A percentile compares a stretch with the other conserved stretches of the same genome.
phyloP scores from a whole-genome alignment of 306 rosid species.

The Vigna reflexopilosa region DNA sequence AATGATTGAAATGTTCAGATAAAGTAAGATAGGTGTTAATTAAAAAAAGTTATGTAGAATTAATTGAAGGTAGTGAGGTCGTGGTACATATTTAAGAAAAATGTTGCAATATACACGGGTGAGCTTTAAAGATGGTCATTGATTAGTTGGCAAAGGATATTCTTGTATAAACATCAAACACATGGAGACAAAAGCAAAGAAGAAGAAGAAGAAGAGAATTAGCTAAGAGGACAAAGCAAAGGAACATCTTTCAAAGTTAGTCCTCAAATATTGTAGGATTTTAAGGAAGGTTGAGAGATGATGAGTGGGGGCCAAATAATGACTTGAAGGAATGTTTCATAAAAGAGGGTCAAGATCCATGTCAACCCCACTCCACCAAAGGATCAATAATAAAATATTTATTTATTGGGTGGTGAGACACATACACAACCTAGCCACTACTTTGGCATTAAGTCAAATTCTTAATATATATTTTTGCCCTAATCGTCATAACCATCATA shows the following conservation, averaged over 20 bases:
- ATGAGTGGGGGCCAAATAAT: slow-evolving; percentile 61
- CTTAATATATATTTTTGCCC: slow-evolving; percentile 39
- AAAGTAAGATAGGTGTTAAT: background rate
- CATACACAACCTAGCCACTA: slow-evolving; percentile 64
- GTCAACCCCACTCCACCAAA: slow-evolving; percentile 85
- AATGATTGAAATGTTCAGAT: background rate
- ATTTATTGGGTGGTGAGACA: slow-evolving; percentile 57
- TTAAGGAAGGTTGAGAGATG: slow-evolving; percentile 49
- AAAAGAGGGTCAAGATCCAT: slow-evolving; percentile 85
- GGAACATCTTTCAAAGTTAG: slow-evolving; percentile 58
- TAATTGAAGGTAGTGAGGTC: slow-evolving; percentile 31
- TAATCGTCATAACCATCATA: slow-evolving; percentile 46
- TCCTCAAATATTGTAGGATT: slow-evolving; percentile 63
- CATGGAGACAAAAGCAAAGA: slow-evolving; percentile 41
- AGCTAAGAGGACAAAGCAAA: slow-evolving; percentile 48
- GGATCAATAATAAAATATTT: slow-evolving; percentile 38
- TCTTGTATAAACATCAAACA: slow-evolving; percentile 44
- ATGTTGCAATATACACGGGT: slow-evolving; percentile 12
- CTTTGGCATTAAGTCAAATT: slow-evolving; percentile 52
- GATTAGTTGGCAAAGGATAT: slow-evolving; percentile 35
- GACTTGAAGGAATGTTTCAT: slow-evolving; percentile 78
- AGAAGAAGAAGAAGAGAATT: background rate
- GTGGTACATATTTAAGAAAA: slow-evolving; percentile 28
- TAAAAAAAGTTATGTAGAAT: slow-evolving; percentile 39
- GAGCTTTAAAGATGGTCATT: slow-evolving; percentile 33